Evolutionary conservation across 2,329 filamentous ascomycete genomes (phyloP).

Genomic region (Myriosclerotinia curreyana): DNA sequence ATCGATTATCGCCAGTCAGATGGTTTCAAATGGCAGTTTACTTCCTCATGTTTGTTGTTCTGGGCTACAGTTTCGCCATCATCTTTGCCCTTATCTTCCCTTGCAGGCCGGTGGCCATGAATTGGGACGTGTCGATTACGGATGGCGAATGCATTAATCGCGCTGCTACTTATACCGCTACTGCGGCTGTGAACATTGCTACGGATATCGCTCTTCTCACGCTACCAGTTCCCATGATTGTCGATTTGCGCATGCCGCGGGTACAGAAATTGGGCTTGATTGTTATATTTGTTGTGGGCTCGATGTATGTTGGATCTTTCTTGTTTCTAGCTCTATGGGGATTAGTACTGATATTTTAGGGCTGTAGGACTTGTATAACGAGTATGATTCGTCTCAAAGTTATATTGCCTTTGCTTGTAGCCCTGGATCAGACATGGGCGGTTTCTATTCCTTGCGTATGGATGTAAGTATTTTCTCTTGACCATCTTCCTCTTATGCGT

Average conservation of each 20-base stretch:
- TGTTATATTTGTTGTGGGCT: conserved; percentile 12
- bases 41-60: conserved; percentile 10
- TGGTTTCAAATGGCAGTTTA: conserved; percentile 9
- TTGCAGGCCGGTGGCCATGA: conserved; percentile 1
- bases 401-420: conserved; percentile 11
- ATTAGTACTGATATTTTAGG: background rate
- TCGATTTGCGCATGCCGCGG: conserved; percentile 12
- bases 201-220: conserved; percentile 10
- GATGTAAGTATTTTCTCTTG: background rate
- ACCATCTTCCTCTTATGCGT: too few relatives aligned
- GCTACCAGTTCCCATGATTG: conserved; percentile 6
- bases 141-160: conserved; percentile 12
- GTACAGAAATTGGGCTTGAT: conserved; percentile 16
- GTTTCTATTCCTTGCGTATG: conserved; percentile 17
- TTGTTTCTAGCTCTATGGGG: background rate
- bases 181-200: conserved; percentile 8
- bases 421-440: conserved; percentile 3
- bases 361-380: background rate
- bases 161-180: conserved; percentile 6
- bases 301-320: conserved; percentile 8
- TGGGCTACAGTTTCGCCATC: conserved; percentile 8
- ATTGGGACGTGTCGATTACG: conserved; percentile 4
- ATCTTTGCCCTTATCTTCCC: conserved; percentile 12
- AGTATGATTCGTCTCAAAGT: conserved; percentile 9
- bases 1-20: conserved; percentile 4